A percentile compares a stretch with the other conserved stretches of the same genome.
Evolutionary conservation across 1,284 basidiomycete genomes (phyloP).

Genomic region (Porogramme epimiltina): DNA sequence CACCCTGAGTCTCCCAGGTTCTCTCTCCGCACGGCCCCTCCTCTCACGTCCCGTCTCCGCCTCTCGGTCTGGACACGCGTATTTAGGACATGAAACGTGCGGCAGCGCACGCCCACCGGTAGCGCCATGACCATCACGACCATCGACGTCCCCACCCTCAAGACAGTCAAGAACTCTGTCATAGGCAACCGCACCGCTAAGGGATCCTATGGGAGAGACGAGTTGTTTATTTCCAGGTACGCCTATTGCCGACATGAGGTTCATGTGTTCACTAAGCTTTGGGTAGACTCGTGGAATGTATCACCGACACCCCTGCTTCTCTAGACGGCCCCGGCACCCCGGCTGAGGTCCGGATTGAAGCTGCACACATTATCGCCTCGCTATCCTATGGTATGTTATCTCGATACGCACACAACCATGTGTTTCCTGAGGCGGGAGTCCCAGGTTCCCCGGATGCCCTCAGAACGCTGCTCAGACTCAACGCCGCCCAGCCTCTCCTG

Average conservation of each 20-base stretch:
- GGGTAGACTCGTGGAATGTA: conserved; percentile 55
- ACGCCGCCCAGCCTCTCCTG: conserved; percentile 58
- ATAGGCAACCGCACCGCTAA: conserved; percentile 79
- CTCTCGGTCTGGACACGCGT: neutral
- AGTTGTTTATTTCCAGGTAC: conserved; percentile 54
- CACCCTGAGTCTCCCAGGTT: too few species aligned
- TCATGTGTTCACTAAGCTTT: neutral
- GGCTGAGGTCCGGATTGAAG: conserved; percentile 63
- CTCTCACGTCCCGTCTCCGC: too few species aligned
- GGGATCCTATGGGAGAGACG: conserved; percentile 52
- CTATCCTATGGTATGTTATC: conserved; percentile 58
- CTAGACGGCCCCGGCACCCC: conserved; percentile 38
- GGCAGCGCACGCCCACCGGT: neutral
- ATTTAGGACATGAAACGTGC: conserved; percentile 9
- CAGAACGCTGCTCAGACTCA: conserved; percentile 51
- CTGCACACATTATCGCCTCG: conserved; percentile 73
- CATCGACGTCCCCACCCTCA: conserved; percentile 48
- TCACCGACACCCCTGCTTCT: conserved; percentile 43
- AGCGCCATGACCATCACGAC: conserved; percentile 39
- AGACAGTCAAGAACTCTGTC: conserved; percentile 68
- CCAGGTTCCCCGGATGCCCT: conserved; percentile 64
- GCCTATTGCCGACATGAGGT: conserved; percentile 31
- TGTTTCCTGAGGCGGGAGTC: neutral
- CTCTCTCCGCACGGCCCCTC: too few species aligned
- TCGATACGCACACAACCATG: neutral